Evolutionary conservation across 495 filamentous ascomycete species (phyloP).

Genomic region (Cercophora newfieldiana): DNA sequence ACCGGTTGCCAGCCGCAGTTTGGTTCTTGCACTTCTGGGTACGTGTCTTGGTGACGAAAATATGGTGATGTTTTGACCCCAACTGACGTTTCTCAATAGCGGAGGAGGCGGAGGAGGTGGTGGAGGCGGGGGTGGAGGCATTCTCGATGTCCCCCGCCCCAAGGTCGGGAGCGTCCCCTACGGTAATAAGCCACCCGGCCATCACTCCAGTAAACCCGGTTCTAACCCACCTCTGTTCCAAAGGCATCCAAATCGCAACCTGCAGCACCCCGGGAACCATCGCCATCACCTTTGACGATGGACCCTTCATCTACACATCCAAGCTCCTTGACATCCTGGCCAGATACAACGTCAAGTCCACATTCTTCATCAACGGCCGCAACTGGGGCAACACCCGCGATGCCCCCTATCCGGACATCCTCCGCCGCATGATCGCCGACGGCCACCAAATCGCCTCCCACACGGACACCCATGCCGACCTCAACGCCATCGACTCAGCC

Average conservation of each 20-base stretch:
- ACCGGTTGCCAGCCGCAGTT: slow-evolving; percentile 47
- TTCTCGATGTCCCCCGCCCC: slow-evolving; percentile 17
- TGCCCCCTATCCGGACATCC: slow-evolving; percentile 19
- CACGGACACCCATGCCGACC: slow-evolving; percentile 67
- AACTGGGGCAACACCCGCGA: slow-evolving; percentile 55
- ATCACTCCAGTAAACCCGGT: not conserved
- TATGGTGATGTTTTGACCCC: not conserved
- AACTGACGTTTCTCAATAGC: not conserved
- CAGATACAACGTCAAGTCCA: slow-evolving; percentile 54
- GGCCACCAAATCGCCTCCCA: slow-evolving; percentile 73
- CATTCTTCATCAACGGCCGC: slow-evolving; percentile 69
- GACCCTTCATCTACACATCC: slow-evolving; percentile 60
- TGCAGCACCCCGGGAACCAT: slow-evolving; percentile 59
- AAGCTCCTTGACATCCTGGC: slow-evolving; percentile 61
- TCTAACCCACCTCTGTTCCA: not conserved
- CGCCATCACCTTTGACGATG: slow-evolving; percentile 71
- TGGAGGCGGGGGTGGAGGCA: slow-evolving; percentile 15
- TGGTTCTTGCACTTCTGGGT: slow-evolving; percentile 25
- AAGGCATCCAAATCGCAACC: slow-evolving; percentile 47
- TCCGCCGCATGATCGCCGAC: slow-evolving; percentile 55
- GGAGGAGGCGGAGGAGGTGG: slow-evolving; percentile 10
- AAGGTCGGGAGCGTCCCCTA: slow-evolving; percentile 21
- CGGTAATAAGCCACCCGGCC: slow-evolving; percentile 8
- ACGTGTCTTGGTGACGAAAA: not conserved
- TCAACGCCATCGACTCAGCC: slow-evolving; percentile 50